phyloP scores from a whole-genome alignment of 2,329 filamentous ascomycete genomes.

The Penicillium sp. region DNA sequence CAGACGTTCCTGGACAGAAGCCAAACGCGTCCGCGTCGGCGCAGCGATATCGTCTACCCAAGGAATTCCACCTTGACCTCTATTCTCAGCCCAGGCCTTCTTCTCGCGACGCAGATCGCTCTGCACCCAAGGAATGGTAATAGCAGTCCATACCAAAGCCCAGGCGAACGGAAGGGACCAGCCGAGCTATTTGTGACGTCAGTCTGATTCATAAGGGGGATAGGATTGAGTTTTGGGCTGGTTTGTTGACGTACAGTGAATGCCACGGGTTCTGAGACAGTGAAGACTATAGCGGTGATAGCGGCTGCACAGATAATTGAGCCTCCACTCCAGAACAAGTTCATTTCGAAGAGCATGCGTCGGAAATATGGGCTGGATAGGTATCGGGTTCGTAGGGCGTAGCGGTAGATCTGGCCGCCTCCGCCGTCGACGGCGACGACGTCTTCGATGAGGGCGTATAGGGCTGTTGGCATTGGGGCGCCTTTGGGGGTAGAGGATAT shows the following conservation, averaged over 20 bases:
- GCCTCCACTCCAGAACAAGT: conserved; percentile 58
- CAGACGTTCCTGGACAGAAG: conserved; percentile 34
- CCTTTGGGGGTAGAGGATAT: conserved; percentile 65
- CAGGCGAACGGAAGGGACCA: conserved; percentile 46
- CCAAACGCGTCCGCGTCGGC: conserved; percentile 38
- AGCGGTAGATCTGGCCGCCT: conserved; percentile 56
- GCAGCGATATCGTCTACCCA: conserved; percentile 41
- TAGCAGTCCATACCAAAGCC: conserved; percentile 44
- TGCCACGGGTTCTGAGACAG: conserved; percentile 48
- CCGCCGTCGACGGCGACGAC: conserved; percentile 66
- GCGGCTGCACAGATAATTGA: conserved; percentile 49
- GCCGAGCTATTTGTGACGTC: conserved; percentile 34
- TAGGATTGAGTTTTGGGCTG: neutral
- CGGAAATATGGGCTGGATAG: conserved; percentile 56
- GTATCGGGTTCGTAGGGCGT: conserved; percentile 53
- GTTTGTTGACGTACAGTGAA: conserved; percentile 41
- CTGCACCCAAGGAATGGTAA: conserved; percentile 49
- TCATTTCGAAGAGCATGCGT: conserved; percentile 54
- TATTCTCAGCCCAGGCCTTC: conserved; percentile 40
- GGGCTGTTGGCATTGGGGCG: conserved; percentile 57
- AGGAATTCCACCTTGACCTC: conserved; percentile 34
- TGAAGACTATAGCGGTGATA: conserved; percentile 52
- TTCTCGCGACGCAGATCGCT: conserved; percentile 47
- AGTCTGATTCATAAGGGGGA: neutral
- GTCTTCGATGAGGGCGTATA: conserved; percentile 67